Evolutionary conservation across 2,329 filamentous ascomycete species (phyloP).

Genomic region (Blastomyces emzantsi): DNA sequence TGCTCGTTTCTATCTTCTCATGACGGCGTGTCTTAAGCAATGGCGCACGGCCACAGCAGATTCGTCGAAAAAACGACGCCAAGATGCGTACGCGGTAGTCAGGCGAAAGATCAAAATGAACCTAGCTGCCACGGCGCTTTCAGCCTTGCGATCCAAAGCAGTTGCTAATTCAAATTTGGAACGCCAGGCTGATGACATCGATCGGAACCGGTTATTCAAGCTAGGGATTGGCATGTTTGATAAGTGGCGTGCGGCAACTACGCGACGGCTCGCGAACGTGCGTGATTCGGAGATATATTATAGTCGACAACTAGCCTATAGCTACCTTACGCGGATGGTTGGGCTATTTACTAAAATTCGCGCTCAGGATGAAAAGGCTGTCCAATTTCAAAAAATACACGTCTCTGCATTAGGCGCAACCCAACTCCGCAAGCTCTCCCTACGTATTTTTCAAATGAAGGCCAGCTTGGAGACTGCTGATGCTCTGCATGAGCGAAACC

Average conservation of each 20-base stretch:
- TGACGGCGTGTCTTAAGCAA: constrained; percentile 40
- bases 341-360: constrained; percentile 27
- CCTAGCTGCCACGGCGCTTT: constrained; percentile 39
- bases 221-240: constrained; percentile 31
- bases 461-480: constrained; percentile 45
- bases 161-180: constrained; percentile 29
- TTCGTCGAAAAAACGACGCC: constrained; percentile 44
- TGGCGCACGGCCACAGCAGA: constrained; percentile 46
- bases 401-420: constrained; percentile 39
- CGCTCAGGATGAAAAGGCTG: constrained; percentile 38
- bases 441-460: constrained; percentile 48
- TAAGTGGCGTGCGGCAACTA: constrained; percentile 37
- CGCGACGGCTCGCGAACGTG: constrained; percentile 27
- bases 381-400: constrained; percentile 39
- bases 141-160: constrained; percentile 31
- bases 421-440: constrained; percentile 48
- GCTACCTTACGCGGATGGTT: constrained; percentile 31
- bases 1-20: constrained; percentile 49
- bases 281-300: constrained; percentile 33
- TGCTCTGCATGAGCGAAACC: constrained; percentile 45
- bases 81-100: constrained; percentile 48
- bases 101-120: constrained; percentile 47
- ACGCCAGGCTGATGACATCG: constrained; percentile 30
- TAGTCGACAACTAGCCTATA: constrained; percentile 31
- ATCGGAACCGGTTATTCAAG: constrained; percentile 28